These are phyloP conservation scores for Haematococcus lacustris DNA, from an alignment of 139 green algal species.

Conservation along the genomic window DNA sequence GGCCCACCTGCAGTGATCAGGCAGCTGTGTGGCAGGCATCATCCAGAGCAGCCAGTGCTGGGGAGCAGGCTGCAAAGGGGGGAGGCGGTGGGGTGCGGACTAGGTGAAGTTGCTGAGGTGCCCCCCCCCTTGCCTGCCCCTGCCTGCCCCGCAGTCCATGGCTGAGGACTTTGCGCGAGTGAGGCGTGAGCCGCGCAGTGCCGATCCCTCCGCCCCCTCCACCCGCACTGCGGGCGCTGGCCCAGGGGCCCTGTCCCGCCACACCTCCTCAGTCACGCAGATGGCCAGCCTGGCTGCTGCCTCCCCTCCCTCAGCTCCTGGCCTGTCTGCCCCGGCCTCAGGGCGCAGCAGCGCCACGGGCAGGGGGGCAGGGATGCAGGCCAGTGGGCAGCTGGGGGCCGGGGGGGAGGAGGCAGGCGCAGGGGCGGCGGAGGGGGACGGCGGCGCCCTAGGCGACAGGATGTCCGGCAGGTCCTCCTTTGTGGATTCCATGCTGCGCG, in stretches of 20 bases:
- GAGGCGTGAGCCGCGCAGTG: background rate
- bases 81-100: no score
- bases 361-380: background rate
- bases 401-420: no score
- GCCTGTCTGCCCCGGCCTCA: background rate
- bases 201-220: background rate
- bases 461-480: no score
- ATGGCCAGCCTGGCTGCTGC: background rate
- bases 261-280: background rate
- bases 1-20: no score
- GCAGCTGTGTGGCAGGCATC: no score
- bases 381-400: background rate
- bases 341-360: background rate
- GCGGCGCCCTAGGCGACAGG: no score
- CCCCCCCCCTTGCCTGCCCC: no score
- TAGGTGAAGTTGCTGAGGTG: no score
- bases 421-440: no score
- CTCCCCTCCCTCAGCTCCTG: background rate
- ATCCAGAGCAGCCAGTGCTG: no score
- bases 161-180: constrained; percentile 35
- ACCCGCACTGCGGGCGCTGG: background rate
- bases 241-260: background rate
- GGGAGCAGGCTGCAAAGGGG: no score
- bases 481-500: no score
- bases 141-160: constrained; percentile 30